Evolutionary conservation across 805 yeast species (phyloP).

Genomic region (Metschnikowia kofuensis): DNA sequence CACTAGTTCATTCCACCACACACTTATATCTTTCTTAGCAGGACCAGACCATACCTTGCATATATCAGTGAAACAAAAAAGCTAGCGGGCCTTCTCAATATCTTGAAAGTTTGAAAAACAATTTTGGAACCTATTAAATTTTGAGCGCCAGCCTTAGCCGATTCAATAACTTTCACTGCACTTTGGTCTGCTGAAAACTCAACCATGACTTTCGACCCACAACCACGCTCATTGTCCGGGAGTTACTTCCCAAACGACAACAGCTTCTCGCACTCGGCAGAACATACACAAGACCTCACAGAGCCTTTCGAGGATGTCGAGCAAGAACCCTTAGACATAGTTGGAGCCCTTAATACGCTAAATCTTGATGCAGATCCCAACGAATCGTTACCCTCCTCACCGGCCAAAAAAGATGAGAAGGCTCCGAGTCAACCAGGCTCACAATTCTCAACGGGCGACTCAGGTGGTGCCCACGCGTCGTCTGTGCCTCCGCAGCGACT

Average conservation of each 20-base stretch:
- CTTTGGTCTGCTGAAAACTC: slow-evolving; percentile 2
- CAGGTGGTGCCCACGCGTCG: neutral
- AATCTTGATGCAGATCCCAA: slow-evolving; percentile 42
- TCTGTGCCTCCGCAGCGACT: slow-evolving; percentile 3
- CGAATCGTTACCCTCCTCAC: slow-evolving; percentile 3
- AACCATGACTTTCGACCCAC: slow-evolving; percentile 20
- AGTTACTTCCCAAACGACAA: slow-evolving; percentile 26
- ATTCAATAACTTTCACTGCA: no score
- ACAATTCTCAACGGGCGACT: neutral
- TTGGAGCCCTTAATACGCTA: slow-evolving; percentile 46
- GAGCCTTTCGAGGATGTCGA: slow-evolving; percentile 11
- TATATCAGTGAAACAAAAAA: no score
- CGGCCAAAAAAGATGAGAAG: neutral
- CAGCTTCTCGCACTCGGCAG: neutral
- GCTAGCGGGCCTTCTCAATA: no score
- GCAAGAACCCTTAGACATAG: slow-evolving; percentile 38
- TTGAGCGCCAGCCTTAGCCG: no score
- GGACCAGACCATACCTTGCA: no score
- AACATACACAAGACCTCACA: slow-evolving; percentile 5
- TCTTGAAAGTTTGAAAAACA: no score
- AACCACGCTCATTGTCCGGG: slow-evolving; percentile 23
- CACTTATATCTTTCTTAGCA: slow-evolving; percentile 9
- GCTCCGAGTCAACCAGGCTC: neutral
- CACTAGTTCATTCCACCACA: neutral
- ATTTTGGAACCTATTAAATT: no score